A percentile compares a stretch with the other conserved stretches of the same genome.
These are phyloP conservation scores for Linnemannia schmuckeri DNA, from an alignment of 192 early-diverging fungal species.

Conservation along the genomic window DNA sequence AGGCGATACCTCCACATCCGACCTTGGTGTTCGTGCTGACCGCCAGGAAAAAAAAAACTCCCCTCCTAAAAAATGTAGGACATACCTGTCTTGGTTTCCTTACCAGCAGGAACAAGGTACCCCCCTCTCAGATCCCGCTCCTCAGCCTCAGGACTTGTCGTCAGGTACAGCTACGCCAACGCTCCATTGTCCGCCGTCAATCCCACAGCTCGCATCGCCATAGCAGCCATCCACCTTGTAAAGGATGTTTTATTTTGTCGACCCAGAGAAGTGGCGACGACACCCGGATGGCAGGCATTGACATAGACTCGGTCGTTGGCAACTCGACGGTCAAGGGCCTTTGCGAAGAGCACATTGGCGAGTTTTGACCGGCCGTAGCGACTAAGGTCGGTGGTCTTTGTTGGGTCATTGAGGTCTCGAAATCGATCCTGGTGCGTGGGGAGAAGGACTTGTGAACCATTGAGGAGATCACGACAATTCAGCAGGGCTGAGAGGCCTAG, in stretches of 20 bases:
- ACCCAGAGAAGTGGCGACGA: neutral
- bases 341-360: constrained; percentile 63
- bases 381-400: neutral
- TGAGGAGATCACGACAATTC: constrained; percentile 47
- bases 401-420: constrained; percentile 56
- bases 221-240: too few species aligned
- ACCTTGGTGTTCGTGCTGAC: too few species aligned
- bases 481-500: constrained; percentile 40
- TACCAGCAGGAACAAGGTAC: constrained; percentile 43
- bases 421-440: constrained; percentile 39
- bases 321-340: constrained; percentile 53
- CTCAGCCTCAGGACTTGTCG: constrained; percentile 64
- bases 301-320: constrained; percentile 15
- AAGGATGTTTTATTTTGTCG: neutral
- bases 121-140: constrained; percentile 45
- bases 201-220: constrained; percentile 23
- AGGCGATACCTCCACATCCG: too few species aligned
- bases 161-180: constrained; percentile 61
- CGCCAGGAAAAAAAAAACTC: too few species aligned
- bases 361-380: constrained; percentile 65
- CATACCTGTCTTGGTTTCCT: neutral
- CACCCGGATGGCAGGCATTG: neutral
- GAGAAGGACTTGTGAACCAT: neutral
- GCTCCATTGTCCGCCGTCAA: constrained; percentile 25
- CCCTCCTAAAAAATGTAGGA: neutral